Conservation (phyloP, 495 filamentous ascomycete genomes). For the Trichoderma virens region DNA sequence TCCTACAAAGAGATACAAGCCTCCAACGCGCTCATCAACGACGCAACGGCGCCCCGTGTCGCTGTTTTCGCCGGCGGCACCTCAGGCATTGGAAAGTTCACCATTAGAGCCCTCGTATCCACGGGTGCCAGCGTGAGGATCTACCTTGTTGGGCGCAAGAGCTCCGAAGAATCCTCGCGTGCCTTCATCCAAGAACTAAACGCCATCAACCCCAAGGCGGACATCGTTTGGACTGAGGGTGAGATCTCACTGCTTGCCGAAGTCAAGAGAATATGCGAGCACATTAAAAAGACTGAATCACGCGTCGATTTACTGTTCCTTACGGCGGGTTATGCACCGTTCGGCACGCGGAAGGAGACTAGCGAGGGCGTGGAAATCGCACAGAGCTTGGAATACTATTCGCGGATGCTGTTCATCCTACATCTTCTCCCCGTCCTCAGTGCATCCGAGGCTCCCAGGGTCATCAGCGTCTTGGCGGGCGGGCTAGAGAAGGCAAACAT, state of each 20-base stretch:
- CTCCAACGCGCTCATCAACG: conserved; percentile 23
- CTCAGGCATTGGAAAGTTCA: conserved; percentile 23
- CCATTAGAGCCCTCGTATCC: conserved; percentile 17
- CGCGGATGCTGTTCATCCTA: conserved; percentile 17
- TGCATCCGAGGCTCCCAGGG: not conserved
- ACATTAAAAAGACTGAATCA: conserved; percentile 18
- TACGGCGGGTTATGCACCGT: conserved; percentile 20
- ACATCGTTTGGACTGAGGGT: conserved; percentile 24
- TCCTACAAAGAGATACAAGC: conserved; percentile 14
- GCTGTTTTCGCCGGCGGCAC: conserved; percentile 27
- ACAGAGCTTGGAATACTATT: conserved; percentile 37
- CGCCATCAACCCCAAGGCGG: conserved; percentile 18
- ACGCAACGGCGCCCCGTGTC: conserved; percentile 20
- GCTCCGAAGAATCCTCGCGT: conserved; percentile 12
- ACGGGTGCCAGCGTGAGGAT: conserved; percentile 14
- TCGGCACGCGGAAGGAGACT: conserved; percentile 18
- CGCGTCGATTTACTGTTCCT: conserved; percentile 22
- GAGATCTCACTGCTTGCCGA: conserved; percentile 24
- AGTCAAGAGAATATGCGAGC: conserved; percentile 20
- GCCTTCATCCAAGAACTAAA: conserved; percentile 17
- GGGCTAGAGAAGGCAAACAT: no score
- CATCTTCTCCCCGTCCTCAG: conserved; percentile 2
- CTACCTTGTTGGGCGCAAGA: conserved; percentile 25
- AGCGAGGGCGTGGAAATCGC: conserved; percentile 14
- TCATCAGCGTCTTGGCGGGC: no score